Conservation (phyloP, 257 asterid genomes). For the Verbascum thapsus region DNA sequence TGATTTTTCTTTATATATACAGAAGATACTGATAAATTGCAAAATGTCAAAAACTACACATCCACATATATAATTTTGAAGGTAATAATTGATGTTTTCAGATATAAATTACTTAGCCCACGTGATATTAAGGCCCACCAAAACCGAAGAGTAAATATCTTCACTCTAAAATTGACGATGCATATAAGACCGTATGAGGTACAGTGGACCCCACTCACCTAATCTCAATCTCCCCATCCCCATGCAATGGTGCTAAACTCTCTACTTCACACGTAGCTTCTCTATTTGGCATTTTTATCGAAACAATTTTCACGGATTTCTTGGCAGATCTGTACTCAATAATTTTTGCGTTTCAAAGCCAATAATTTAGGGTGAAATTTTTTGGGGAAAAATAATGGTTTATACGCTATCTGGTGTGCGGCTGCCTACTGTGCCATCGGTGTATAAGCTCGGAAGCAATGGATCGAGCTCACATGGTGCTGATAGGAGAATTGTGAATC, state of each 20-base stretch:
- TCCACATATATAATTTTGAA: constrained; percentile 29
- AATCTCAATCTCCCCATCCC: too few species aligned
- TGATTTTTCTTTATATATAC: too few species aligned
- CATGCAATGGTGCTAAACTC: constrained; percentile 42
- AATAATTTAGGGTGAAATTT: background rate
- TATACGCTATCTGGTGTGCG: constrained; percentile 65
- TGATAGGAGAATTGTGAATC: constrained; percentile 36
- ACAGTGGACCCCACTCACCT: constrained; percentile 43
- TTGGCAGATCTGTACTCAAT: constrained; percentile 47
- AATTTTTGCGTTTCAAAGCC: too few species aligned
- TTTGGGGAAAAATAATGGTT: constrained; percentile 56
- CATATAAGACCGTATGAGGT: background rate
- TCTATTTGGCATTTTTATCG: constrained; percentile 31
- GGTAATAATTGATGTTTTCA: background rate
- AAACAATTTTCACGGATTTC: constrained; percentile 49
- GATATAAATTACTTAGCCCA: constrained; percentile 22
- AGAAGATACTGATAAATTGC: too few species aligned
- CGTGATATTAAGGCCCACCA: constrained; percentile 33
- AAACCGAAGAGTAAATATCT: background rate
- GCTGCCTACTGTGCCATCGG: constrained; percentile 57
- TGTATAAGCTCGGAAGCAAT: constrained; percentile 37
- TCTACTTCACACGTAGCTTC: constrained; percentile 44
- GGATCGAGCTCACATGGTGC: constrained; percentile 39
- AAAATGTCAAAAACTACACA: constrained; percentile 3
- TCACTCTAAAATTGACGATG: constrained; percentile 34